These are phyloP conservation scores for Camptophora hylomeconis DNA, from an alignment of 2,329 filamentous ascomycete genomes.

Conservation along the genomic window DNA sequence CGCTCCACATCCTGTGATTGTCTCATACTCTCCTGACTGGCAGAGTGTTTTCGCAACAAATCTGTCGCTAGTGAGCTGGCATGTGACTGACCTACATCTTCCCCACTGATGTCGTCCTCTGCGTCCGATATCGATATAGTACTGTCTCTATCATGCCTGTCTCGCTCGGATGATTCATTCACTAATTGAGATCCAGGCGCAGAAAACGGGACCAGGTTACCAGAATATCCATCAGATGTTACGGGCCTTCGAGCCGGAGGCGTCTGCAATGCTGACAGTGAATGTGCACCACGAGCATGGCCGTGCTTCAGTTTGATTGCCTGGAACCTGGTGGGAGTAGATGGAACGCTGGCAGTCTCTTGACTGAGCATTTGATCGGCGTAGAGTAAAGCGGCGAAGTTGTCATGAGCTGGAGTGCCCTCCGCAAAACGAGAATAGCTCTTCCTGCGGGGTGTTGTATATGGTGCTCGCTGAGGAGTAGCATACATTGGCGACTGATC, in stretches of 20 bases:
- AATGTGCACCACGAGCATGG: slow-evolving; percentile 66
- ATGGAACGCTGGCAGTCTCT: slow-evolving; percentile 60
- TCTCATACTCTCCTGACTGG: slow-evolving; percentile 24
- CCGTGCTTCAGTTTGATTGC: slow-evolving; percentile 40
- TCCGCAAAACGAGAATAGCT: slow-evolving; percentile 27
- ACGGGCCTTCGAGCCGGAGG: slow-evolving; percentile 51
- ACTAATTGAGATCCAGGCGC: slow-evolving; percentile 18
- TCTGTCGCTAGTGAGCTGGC: slow-evolving; percentile 65
- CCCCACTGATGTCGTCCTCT: slow-evolving; percentile 45
- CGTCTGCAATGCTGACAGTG: slow-evolving; percentile 69
- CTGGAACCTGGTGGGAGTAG: slow-evolving; percentile 48
- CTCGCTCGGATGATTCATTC: slow-evolving; percentile 26
- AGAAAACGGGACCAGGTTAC: slow-evolving; percentile 17
- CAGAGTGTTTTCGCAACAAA: slow-evolving; percentile 51
- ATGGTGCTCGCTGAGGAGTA: slow-evolving; percentile 43
- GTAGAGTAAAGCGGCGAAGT: slow-evolving; percentile 62
- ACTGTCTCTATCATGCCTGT: slow-evolving; percentile 61
- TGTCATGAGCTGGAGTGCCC: slow-evolving; percentile 27
- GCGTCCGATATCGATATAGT: slow-evolving; percentile 60
- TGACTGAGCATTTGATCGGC: slow-evolving; percentile 66
- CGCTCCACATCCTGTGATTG: slow-evolving; percentile 27
- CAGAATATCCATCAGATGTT: slow-evolving; percentile 28
- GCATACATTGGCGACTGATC: slow-evolving; percentile 42
- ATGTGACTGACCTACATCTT: slow-evolving; percentile 59
- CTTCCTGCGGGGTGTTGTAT: slow-evolving; percentile 30